A percentile compares a stretch with the other conserved stretches of the same genome.
Conservation (phyloP, 371 early-diverging fungal species). For the Capniomyces stellatus region DNA sequence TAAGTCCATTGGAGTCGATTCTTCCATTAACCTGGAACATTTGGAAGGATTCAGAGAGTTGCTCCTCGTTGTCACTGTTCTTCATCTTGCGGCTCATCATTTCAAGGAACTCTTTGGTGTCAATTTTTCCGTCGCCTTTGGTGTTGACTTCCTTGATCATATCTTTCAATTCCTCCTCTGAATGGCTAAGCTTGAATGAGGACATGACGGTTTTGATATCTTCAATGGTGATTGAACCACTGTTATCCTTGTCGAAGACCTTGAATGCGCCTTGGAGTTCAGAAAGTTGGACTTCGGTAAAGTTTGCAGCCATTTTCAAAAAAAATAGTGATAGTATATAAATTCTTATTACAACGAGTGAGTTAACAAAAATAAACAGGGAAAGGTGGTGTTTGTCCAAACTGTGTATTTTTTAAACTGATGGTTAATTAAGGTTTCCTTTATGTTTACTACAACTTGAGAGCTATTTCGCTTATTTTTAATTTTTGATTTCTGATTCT, state of each 20-base stretch:
- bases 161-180: background rate
- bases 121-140: background rate
- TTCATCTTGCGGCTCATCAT: background rate
- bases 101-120: background rate
- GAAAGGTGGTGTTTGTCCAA: no score
- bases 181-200: background rate
- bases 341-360: no score
- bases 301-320: no score
- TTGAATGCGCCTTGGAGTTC: no score
- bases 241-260: constrained; percentile 1
- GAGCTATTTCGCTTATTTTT: no score
- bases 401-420: no score
- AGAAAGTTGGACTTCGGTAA: no score
- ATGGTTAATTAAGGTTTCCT: no score
- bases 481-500: no score
- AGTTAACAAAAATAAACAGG: no score
- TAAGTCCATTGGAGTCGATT: background rate
- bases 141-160: background rate
- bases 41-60: background rate
- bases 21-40: background rate
- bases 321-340: no score
- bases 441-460: no score
- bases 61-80: background rate
- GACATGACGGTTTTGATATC: background rate
- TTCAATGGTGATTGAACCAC: background rate